Evolutionary conservation across 2,329 filamentous ascomycete genomes (phyloP).

Genomic region (Neonectria coccinea): DNA sequence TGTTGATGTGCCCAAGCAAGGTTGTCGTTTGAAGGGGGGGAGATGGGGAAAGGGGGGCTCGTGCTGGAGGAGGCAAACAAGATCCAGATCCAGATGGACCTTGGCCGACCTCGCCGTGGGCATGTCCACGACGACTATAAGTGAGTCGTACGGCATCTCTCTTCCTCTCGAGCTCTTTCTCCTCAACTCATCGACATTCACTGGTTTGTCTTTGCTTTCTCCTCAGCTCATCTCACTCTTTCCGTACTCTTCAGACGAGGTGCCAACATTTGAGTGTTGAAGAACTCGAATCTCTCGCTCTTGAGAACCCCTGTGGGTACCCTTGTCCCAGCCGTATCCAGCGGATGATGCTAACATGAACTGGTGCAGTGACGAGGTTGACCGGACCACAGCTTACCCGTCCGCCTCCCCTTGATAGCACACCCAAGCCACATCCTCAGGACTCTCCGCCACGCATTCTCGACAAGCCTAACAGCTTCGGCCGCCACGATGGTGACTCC

Average conservation of each 20-base stretch:
- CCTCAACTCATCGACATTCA: constrained; percentile 10
- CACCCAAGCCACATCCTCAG: background rate
- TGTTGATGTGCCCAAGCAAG: constrained; percentile 21
- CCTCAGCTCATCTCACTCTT: constrained; percentile 31
- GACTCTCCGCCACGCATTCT: background rate
- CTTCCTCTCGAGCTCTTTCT: constrained; percentile 25
- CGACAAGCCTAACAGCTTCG: background rate
- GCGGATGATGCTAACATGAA: background rate
- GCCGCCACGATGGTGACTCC: constrained; percentile 37
- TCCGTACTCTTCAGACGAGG: background rate
- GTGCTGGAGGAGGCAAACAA: constrained; percentile 35
- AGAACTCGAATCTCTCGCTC: background rate
- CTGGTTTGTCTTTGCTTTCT: constrained; percentile 28
- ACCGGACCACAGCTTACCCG: background rate
- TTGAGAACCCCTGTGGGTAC: background rate
- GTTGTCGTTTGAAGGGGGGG: constrained; percentile 21
- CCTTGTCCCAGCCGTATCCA: background rate
- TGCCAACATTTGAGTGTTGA: background rate
- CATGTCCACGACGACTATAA: constrained; percentile 36
- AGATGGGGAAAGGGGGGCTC: constrained; percentile 2
- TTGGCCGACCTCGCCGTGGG: constrained; percentile 12
- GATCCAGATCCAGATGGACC: constrained; percentile 14
- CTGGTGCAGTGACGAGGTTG: background rate
- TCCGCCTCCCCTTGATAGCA: background rate
- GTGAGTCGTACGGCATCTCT: constrained; percentile 41